A percentile compares a stretch with the other conserved stretches of the same genome.
These are phyloP conservation scores for Quercus wislizeni DNA, from an alignment of 306 rosid species.

Conservation along the genomic window DNA sequence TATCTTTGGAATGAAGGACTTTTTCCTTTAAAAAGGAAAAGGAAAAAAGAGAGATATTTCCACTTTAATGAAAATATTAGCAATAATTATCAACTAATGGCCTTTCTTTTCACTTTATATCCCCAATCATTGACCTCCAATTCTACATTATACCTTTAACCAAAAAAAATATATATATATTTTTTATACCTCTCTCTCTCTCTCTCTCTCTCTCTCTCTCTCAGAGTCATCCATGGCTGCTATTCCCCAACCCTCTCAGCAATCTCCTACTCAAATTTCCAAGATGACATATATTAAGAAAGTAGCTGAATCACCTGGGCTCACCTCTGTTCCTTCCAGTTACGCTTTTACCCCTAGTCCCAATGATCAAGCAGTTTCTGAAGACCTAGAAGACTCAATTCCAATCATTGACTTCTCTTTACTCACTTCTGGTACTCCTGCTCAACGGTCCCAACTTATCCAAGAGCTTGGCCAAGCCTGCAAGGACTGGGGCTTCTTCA, in stretches of 20 bases:
- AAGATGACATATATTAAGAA: slow-evolving; percentile 38
- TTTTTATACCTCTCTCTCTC: too few relatives aligned
- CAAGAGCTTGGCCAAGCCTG: slow-evolving; percentile 38
- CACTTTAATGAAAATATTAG: too few relatives aligned
- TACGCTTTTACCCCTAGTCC: slow-evolving; percentile 28
- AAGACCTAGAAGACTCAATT: slow-evolving; percentile 29
- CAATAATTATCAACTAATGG: too few relatives aligned
- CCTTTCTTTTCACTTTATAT: too few relatives aligned
- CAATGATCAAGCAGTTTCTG: slow-evolving; percentile 26
- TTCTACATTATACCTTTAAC: too few relatives aligned
- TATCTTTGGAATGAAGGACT: too few relatives aligned
- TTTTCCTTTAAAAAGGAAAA: too few relatives aligned
- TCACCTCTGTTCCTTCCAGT: slow-evolving; percentile 31
- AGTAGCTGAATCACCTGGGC: slow-evolving; percentile 31
- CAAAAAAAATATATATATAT: too few relatives aligned
- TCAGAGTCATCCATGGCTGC: background rate
- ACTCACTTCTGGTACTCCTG: slow-evolving; percentile 38
- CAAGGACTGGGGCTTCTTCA: slow-evolving; percentile 51
- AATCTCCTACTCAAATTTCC: slow-evolving; percentile 16
- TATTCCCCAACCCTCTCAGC: background rate
- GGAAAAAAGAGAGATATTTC: too few relatives aligned
- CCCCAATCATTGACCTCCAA: too few relatives aligned
- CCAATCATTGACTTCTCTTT: slow-evolving; percentile 48
- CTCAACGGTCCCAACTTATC: slow-evolving; percentile 21
- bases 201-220: background rate